Base-by-base conservation (phyloP, 441 rosid genomes). In the Populus hybrid region DNA sequence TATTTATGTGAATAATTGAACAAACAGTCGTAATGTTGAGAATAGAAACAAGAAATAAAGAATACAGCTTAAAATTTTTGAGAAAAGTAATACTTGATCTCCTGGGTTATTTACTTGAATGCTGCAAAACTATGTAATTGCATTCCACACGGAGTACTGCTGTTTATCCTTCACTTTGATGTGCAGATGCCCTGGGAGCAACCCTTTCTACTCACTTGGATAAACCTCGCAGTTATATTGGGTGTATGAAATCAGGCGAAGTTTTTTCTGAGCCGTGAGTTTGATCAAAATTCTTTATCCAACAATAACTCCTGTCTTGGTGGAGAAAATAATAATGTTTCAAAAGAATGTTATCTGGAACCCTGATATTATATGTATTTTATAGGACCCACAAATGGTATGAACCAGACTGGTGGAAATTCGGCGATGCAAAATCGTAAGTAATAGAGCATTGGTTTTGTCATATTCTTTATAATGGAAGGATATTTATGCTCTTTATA, bases 331-430 rank as follows among this genome's bases (percentile, higher is more conserved):
- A 20, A 10, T 23, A 40, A 18, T 67, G 59, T 23, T 79, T 14
- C 23, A 21, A 18, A 65, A 40, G 28, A 68, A 12, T 32, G 1
- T 20, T 59, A 8, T 69, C 6, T 23, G 57, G 64, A 57, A 69
- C 65, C 32, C 12, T 63, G 42, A 26, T 65, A 11, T 26, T 10
- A 12, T 38, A 42, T 67, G 30, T 64, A 61, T 79, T 79, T 86
- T 77, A 78, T 89, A 96, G 98, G 87, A 90, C 80, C 79, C 87
- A 86, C 72, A 92, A 87, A 89, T 96, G 98, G 98, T 92, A 90
- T 85, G 99, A 96, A 81, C 98, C 98, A 74, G 96, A 96, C 70
- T 93, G 98, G 98, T 96, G 99, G 99, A 96, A 92, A 79, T 96
- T 96, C 18, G 98, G 99, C 10, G 95, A 93, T 84, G 89, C 87